Evolutionary conservation across 352 stramenopile genomes (phyloP), one percentile per base, ranked within the genome.

Genomic region (Pythium sp.): DNA sequence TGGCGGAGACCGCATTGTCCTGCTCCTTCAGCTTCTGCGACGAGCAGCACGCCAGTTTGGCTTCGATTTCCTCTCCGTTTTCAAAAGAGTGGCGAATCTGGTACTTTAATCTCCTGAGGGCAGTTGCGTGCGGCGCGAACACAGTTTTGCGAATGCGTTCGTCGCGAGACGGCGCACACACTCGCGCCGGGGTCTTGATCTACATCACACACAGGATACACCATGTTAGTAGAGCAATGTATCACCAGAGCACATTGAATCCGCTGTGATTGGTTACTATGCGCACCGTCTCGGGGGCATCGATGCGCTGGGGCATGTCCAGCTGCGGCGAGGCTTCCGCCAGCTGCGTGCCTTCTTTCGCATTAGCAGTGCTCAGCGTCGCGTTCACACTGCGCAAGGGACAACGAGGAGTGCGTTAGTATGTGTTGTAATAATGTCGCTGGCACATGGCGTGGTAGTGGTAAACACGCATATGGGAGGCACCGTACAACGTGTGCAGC

Each of bases 221-320:
- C n/a, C 46, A 20, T 5, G 57, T 46, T 11, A 56, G 9, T 41
- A 20, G 7, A 41, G 38, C 58, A 56, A 14, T 51, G 9, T 18
- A 53, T 41, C 34, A 11, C 34, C 14, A 41, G 34, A 41, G 11
- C 34, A 8, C 1, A 57, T 14, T 5, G 46, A 5, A 26, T 5
- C 46, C 18, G 6, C 15, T 15, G 2, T 26, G 2, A 3, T 56
- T 15, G 41, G 3, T 3, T 22, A 26, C 11, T n/a, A 41, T n/a
- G 18, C 64, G 36, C 36, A 92, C 85, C 15, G 74, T 90, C 20
- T 91, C 75, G 0, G 85, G 87, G 0, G 87, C 77, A 56, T 92
- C 83, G 55, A 94, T 90, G 15, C 85, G 82, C 70, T 94, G 87
- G 5, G 87, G 87, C 3, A 92, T 66, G 72, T 94, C 87, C 22